phyloP scores from a whole-genome alignment of 805 yeast species.

The Tetrapisispora nanseiensis region DNA sequence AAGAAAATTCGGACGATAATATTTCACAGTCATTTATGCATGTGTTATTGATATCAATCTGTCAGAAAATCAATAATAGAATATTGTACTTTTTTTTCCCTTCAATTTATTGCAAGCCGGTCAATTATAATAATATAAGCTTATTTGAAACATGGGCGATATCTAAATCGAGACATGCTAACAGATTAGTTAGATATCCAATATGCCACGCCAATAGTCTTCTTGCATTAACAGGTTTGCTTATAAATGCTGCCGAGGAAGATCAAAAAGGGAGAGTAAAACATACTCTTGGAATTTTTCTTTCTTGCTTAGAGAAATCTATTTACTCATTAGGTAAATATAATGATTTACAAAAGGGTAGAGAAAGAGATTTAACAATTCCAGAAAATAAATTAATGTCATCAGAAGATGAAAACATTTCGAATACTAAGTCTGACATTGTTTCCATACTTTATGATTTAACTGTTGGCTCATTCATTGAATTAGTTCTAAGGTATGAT shows the following conservation, averaged over 20 bases:
- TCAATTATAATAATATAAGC: slow-evolving; percentile 5
- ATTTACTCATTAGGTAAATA: slow-evolving; percentile 45
- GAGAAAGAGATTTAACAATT: neutral
- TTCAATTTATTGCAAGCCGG: slow-evolving; percentile 4
- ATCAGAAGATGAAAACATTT: neutral
- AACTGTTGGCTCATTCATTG: slow-evolving; percentile 53
- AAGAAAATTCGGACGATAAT: neutral
- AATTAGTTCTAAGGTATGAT: slow-evolving; percentile 55
- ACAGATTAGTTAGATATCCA: slow-evolving; percentile 50
- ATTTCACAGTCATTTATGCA: slow-evolving; percentile 12
- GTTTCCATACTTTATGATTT: slow-evolving; percentile 53
- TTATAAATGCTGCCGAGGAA: slow-evolving; percentile 48
- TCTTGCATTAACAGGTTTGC: slow-evolving; percentile 43
- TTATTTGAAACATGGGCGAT: slow-evolving; percentile 20
- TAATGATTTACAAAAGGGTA: slow-evolving; percentile 27
- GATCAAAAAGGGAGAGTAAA: slow-evolving; percentile 48
- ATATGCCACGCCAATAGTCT: slow-evolving; percentile 58
- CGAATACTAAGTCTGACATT: slow-evolving; percentile 27
- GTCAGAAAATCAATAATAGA: slow-evolving; percentile 5
- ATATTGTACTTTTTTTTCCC: slow-evolving; percentile 22
- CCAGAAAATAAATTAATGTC: neutral
- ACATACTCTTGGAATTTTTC: slow-evolving; percentile 46
- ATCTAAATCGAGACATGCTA: slow-evolving; percentile 42
- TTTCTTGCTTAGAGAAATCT: slow-evolving; percentile 51
- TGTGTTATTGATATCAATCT: slow-evolving; percentile 8